These are phyloP conservation scores for Podospora comata DNA, from an alignment of 495 filamentous ascomycete species.

Conservation along the genomic window DNA sequence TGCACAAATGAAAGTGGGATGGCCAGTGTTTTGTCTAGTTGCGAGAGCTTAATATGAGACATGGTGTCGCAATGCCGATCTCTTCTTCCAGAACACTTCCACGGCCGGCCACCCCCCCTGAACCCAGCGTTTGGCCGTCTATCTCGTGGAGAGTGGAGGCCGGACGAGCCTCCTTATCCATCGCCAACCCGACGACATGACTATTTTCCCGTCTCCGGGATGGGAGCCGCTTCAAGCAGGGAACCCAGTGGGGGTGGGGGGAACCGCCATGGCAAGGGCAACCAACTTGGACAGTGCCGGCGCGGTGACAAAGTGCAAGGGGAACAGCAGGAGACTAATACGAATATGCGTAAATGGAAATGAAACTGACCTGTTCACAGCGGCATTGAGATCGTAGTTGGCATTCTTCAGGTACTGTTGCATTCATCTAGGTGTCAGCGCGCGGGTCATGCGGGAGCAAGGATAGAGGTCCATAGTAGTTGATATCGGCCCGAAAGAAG, in stretches of 20 bases:
- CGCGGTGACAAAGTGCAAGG: background rate
- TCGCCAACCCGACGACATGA: constrained; percentile 6
- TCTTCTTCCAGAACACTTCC: constrained; percentile 21
- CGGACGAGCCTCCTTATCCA: constrained; percentile 1
- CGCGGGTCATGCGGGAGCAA: constrained; percentile 19
- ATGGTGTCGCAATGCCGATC: constrained; percentile 33
- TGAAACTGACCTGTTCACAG: constrained; percentile 48
- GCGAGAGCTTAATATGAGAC: constrained; percentile 27
- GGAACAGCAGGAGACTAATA: background rate
- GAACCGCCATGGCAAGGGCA: background rate
- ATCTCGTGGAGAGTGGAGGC: background rate
- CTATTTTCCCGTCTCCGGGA: background rate
- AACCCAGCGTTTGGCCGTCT: background rate
- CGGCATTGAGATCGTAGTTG: constrained; percentile 50
- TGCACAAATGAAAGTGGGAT: constrained; percentile 11
- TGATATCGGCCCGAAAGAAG: constrained; percentile 30
- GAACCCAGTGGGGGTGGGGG: background rate
- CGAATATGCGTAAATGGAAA: constrained; percentile 12
- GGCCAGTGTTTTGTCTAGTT: constrained; percentile 14
- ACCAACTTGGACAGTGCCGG: background rate
- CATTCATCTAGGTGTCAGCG: constrained; percentile 17
- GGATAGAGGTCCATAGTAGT: constrained; percentile 20
- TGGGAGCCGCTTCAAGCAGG: background rate
- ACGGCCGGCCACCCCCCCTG: constrained; percentile 3
- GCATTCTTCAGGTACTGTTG: constrained; percentile 41